Evolutionary conservation across 2,329 filamentous ascomycete genomes (phyloP), one percentile per base, ranked within the genome.

Genomic region (Herpomyces periplanetae): DNA sequence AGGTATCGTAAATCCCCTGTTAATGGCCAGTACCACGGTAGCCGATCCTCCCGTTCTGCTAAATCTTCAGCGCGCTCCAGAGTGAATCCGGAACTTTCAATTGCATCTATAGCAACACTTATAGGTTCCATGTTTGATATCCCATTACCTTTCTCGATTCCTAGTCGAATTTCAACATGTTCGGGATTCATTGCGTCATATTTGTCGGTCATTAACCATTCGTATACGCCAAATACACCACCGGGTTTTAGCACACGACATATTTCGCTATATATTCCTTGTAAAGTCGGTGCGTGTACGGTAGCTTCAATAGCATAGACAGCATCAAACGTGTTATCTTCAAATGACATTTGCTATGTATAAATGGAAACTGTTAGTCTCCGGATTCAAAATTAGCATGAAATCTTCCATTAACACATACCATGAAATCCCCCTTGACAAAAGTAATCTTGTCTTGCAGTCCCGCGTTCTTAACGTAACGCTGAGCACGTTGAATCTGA

Each of bases 261-360:
- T 33, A 91, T 91, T 40, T 91, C 63, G 36, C 56, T 61, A 47
- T 96, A 96, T 27, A 88, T 71, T 23, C 68, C 73, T 33, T 71
- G 64, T 4, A 91, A 56, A 17, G 58, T 63, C 16, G 75, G 80
- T 0, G 80, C 80, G 38, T 96, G 80, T 19, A 84, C 66, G 3
- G 80, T 96, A 3, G 80, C 80, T 43, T 96, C 80, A 29, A 96
- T 91, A 20, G 73, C 75, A 36, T 91, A 91, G 20, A 88, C 68
- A 22, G 69, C 71, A 31, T 91, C 80, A 40, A 91, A 91, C 9
- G 48, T 55, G 48, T 84, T 68, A 34, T 80, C 65, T 17, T 65
- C 60, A 47, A 91, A 91, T 10, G 59, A 59, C 68, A 91, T 85
- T 58, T 87, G 69, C 59, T 64, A 20, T 9, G 17, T n/a, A n/a